Evolutionary conservation across 2,329 filamentous ascomycete genomes (phyloP).

Genomic region (Talaromyces sp.): DNA sequence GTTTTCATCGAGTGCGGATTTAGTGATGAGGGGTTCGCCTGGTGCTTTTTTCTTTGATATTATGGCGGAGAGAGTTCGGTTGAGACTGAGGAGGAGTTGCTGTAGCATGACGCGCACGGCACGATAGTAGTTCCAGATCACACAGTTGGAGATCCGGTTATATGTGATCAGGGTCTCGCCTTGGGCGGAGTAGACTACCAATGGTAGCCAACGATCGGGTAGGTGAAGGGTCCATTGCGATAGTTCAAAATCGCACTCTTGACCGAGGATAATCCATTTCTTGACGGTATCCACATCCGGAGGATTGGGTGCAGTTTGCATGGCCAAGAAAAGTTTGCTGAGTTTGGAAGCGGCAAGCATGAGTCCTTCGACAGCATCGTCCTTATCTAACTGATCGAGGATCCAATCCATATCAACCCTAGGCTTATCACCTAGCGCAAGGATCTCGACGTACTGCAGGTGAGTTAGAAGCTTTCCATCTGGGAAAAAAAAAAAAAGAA

Average conservation of each 20-base stretch:
- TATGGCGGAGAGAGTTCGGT: constrained; percentile 19
- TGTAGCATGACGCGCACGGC: constrained; percentile 39
- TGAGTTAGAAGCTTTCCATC: constrained; percentile 3
- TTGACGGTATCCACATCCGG: constrained; percentile 22
- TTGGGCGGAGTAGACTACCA: constrained; percentile 32
- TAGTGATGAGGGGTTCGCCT: constrained; percentile 1
- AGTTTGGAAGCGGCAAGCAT: constrained; percentile 36
- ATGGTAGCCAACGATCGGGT: constrained; percentile 37
- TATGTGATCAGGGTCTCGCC: constrained; percentile 38
- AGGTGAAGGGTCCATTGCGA: constrained; percentile 34
- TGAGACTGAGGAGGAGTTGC: constrained; percentile 31
- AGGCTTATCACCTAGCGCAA: constrained; percentile 36
- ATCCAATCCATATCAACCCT: constrained; percentile 35
- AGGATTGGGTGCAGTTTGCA: constrained; percentile 18
- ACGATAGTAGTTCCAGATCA: constrained; percentile 42
- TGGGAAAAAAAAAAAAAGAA: background rate
- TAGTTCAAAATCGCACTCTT: constrained; percentile 32
- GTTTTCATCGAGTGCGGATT: constrained; percentile 12
- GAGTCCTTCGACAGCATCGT: constrained; percentile 35
- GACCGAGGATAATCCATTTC: constrained; percentile 27
- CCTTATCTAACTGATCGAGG: constrained; percentile 27
- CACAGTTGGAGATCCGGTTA: constrained; percentile 28
- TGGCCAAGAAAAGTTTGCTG: constrained; percentile 30
- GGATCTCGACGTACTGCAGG: constrained; percentile 37
- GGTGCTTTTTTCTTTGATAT: constrained; percentile 5